A percentile compares a stretch with the other conserved stretches of the same genome.
Conservation (phyloP, 352 stramenopile species). For the Proteromonas lacertae region DNA sequence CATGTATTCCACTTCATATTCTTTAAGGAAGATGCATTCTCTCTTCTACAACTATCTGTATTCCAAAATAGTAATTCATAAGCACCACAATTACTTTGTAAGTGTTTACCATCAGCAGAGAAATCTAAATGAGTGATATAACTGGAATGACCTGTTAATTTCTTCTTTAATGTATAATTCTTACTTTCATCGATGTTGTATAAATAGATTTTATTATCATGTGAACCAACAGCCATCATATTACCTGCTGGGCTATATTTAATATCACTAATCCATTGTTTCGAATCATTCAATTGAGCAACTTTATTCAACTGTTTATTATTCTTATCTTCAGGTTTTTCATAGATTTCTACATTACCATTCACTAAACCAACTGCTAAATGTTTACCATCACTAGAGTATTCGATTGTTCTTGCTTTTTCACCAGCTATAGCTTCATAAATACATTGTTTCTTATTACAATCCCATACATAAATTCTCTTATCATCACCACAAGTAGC, state of each 20-base stretch:
- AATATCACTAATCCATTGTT: constrained; percentile 23
- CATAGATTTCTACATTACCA: too few species aligned
- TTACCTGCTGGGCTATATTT: constrained; percentile 38
- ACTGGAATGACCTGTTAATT: constrained; percentile 1
- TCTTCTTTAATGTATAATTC: constrained; percentile 1
- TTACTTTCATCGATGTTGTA: constrained; percentile 26
- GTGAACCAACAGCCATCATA: constrained; percentile 22
- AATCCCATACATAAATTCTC: constrained; percentile 37
- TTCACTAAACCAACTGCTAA: too few species aligned
- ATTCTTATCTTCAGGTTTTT: background rate
- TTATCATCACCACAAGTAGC: constrained; percentile 45
- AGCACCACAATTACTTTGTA: constrained; percentile 2
- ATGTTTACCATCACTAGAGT: background rate
- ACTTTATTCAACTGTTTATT: too few species aligned
- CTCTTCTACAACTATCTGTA: constrained; percentile 7
- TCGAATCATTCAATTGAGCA: too few species aligned
- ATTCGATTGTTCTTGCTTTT: background rate
- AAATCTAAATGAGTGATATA: constrained; percentile 36
- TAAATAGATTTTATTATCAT: constrained; percentile 41
- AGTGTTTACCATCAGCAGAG: background rate
- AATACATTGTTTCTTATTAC: constrained; percentile 4
- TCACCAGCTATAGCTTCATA: background rate
- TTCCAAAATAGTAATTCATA: constrained; percentile 1
- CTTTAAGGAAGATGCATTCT: constrained; percentile 22
- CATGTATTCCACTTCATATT: constrained; percentile 37